Evolutionary conservation across 2,329 filamentous ascomycete genomes (phyloP), one percentile per base, ranked within the genome.

Genomic region (Claviceps digitariae): DNA sequence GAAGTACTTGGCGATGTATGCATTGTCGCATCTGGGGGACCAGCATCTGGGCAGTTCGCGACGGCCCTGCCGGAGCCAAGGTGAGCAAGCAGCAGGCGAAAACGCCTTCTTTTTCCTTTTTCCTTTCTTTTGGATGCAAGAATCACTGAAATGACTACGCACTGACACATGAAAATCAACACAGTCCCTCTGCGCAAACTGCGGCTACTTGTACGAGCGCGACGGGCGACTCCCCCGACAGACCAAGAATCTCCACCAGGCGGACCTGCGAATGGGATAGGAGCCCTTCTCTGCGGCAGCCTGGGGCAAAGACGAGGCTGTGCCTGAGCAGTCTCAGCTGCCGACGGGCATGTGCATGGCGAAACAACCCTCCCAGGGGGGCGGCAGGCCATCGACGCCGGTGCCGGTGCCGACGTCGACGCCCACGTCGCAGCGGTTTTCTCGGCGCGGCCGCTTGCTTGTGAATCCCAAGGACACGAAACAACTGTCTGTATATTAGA

Each of bases 11-110:
- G 93, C 81, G 88, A 57, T 98, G 93, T 70, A 75, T 75, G 46
- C 91, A 97, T 68, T 98, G 93, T 67, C 77, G 78, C 56, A 82
- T 96, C 36, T 91, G 87, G 82, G 93, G 91, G 17, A 84, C 84
- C 49, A 86, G 89, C 29, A 89, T 96, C 9, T 98, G 93, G 93
- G 90, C 88, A 49, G 91, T 97, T 3, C 78, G 93, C 61, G 90
- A 97, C 69, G 93, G 93, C 25, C 93, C 93, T 15, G 75, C 80
- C 52, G 91, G 90, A 52, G 79, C 87, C 58, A 85, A 87, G 69
- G 88, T 93, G 73, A 77, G 86, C 17, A n/a, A n/a, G n/a, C n/a
- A n/a, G n/a, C n/a, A n/a, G n/a, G n/a, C n/a, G n/a, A n/a, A n/a
- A n/a, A n/a, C n/a, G n/a, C n/a, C n/a, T n/a, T 29, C 8, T n/a